Evolutionary conservation across 2,329 filamentous ascomycete genomes (phyloP).

Genomic region (Monosporascus sp.): DNA sequence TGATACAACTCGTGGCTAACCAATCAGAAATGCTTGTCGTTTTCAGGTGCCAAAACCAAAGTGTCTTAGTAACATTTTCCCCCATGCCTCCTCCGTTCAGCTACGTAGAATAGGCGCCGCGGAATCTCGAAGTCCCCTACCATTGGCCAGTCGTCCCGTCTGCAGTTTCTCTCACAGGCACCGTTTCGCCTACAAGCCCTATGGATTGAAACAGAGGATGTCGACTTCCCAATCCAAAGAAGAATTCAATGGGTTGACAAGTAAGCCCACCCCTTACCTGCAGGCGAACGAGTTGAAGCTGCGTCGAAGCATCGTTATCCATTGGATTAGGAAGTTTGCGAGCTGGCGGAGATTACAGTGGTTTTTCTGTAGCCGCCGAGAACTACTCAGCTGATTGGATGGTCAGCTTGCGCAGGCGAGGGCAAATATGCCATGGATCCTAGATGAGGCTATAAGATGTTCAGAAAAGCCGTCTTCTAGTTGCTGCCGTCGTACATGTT

Average conservation of each 20-base stretch:
- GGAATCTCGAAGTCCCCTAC: not conserved
- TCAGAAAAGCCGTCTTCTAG: not conserved
- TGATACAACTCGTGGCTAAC: too few species aligned
- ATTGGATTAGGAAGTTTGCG: not conserved
- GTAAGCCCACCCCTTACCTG: not conserved
- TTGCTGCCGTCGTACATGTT: not conserved
- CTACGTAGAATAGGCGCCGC: not conserved
- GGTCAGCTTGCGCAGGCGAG: too few species aligned
- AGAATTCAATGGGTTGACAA: not conserved
- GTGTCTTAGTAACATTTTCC: too few species aligned
- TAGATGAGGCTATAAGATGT: not conserved
- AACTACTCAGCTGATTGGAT: not conserved
- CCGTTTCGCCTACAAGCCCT: not conserved
- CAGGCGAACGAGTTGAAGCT: not conserved
- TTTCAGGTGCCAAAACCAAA: too few species aligned
- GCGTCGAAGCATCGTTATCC: not conserved
- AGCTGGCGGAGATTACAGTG: not conserved
- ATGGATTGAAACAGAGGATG: not conserved
- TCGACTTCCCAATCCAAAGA: not conserved
- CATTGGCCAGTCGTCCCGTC: not conserved
- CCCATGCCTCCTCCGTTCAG: too few species aligned
- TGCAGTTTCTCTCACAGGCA: not conserved
- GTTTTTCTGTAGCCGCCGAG: not conserved
- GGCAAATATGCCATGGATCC: not conserved
- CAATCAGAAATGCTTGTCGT: too few species aligned